phyloP scores from a whole-genome alignment of 208 protist species.

The Acanthamoeba triangularis region DNA sequence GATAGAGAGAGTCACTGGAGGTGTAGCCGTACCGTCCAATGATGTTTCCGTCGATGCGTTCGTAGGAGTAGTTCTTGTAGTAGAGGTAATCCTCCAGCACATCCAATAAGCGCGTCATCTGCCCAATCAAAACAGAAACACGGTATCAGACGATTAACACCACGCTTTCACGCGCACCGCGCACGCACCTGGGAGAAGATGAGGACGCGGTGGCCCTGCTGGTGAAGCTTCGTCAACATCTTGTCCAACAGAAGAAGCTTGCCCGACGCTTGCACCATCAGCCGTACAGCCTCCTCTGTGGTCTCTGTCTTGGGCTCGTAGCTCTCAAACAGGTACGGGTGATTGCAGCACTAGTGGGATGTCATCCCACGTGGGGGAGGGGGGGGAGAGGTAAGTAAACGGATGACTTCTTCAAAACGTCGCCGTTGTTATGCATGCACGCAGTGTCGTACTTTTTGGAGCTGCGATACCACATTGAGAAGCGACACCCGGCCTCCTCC shows the following conservation, averaged over 20 bases:
- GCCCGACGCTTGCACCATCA: slow-evolving; percentile 83
- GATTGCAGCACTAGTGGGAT: slow-evolving; percentile 93
- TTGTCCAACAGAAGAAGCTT: slow-evolving; percentile 96
- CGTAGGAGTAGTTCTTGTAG: slow-evolving; percentile 90
- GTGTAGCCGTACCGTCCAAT: neutral
- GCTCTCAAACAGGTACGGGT: slow-evolving; percentile 93
- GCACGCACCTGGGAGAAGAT: slow-evolving; percentile 94
- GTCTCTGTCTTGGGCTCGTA: slow-evolving; percentile 63
- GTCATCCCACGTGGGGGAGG: neutral
- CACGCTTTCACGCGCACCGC: no score
- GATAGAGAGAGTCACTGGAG: no score
- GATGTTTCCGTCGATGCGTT: slow-evolving; percentile 95
- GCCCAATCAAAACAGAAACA: neutral
- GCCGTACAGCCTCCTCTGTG: slow-evolving; percentile 27
- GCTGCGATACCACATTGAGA: slow-evolving; percentile 94
- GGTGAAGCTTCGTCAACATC: slow-evolving; percentile 93
- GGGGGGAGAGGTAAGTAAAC: neutral
- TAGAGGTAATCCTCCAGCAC: slow-evolving; percentile 95
- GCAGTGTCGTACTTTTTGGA: slow-evolving; percentile 89
- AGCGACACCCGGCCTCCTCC: slow-evolving; percentile 49
- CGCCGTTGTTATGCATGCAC: neutral
- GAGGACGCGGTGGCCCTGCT: slow-evolving; percentile 95
- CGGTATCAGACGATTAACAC: neutral
- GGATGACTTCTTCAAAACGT: neutral
- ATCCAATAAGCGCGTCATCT: slow-evolving; percentile 96